Percentiles rank a stretch among this genome's conserved stretches.
Conservation (phyloP, 140 eudicot genomes). For the Stevia rebaudiana region DNA sequence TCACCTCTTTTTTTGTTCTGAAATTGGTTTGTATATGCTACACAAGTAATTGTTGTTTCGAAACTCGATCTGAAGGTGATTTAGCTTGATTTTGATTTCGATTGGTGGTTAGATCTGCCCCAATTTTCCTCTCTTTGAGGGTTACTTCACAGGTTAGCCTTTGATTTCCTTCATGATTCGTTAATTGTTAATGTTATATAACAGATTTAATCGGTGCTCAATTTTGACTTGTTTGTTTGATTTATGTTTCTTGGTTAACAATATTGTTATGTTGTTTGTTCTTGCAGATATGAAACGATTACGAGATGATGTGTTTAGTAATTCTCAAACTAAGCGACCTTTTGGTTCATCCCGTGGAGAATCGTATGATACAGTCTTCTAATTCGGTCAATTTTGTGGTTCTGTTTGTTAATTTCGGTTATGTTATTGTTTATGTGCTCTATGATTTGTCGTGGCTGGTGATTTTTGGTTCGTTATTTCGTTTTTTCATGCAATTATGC, state of each 20-base stretch:
- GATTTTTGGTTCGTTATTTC: neutral
- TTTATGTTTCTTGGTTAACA: neutral
- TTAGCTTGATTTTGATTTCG: conserved; percentile 20
- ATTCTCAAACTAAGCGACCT: conserved; percentile 84
- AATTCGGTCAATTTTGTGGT: conserved; percentile 11
- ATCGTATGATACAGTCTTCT: conserved; percentile 48
- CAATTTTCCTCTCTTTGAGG: conserved; percentile 9
- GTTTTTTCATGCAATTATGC: conserved; percentile 23
- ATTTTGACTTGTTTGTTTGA: neutral
- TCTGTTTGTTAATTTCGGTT: neutral
- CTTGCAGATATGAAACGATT: conserved; percentile 83
- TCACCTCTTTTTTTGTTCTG: conserved; percentile 23
- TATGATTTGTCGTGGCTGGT: conserved; percentile 4
- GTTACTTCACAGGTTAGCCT: conserved; percentile 30
- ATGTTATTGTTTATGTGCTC: neutral
- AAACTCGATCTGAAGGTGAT: conserved; percentile 21
- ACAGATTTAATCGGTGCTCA: conserved; percentile 10
- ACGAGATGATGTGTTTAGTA: conserved; percentile 70
- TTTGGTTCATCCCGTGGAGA: conserved; percentile 82
- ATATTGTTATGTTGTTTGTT: conserved; percentile 5
- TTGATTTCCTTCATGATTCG: conserved; percentile 4
- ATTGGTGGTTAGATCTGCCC: conserved; percentile 33
- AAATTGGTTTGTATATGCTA: conserved; percentile 28
- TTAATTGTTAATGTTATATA: neutral
- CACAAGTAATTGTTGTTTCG: conserved; percentile 23